These are phyloP conservation scores for Diaporthe sp. DNA, from an alignment of 2,329 filamentous ascomycete species.

Conservation along the genomic window DNA sequence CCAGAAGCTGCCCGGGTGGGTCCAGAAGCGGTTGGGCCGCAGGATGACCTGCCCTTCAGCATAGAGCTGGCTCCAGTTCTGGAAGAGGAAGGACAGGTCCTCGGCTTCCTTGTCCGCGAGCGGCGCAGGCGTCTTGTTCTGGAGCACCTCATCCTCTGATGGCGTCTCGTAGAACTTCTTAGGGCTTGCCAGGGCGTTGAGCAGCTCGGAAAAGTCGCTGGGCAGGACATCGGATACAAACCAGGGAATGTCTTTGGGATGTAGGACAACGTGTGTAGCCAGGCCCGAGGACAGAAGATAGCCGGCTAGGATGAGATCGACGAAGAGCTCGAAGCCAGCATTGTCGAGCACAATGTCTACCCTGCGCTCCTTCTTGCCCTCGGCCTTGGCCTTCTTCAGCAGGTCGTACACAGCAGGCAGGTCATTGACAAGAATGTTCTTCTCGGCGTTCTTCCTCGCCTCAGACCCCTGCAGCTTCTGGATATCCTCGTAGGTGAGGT, in stretches of 20 bases:
- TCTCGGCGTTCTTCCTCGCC: slow-evolving; percentile 86
- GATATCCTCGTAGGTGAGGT: slow-evolving; percentile 93
- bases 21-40: slow-evolving; percentile 93
- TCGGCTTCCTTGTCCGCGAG: slow-evolving; percentile 76
- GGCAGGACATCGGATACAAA: slow-evolving; percentile 97
- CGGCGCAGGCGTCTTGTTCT: slow-evolving; percentile 68
- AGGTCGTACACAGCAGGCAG: slow-evolving; percentile 59
- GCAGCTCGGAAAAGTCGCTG: slow-evolving; percentile 84
- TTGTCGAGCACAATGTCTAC: slow-evolving; percentile 98
- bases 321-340: slow-evolving; percentile 96
- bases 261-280: slow-evolving; percentile 87
- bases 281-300: slow-evolving; percentile 88
- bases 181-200: slow-evolving; percentile 83
- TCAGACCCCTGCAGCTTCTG: slow-evolving; percentile 94
- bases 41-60: slow-evolving; percentile 86
- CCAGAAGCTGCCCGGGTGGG: slow-evolving; percentile 89
- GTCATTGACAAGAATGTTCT: slow-evolving; percentile 94
- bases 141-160: slow-evolving; percentile 73
- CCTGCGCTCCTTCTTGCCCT: slow-evolving; percentile 69
- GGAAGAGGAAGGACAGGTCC: slow-evolving; percentile 82
- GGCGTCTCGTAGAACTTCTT: slow-evolving; percentile 82
- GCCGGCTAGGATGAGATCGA: slow-evolving; percentile 91
- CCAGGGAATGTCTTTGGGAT: slow-evolving; percentile 97
- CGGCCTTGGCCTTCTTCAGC: slow-evolving; percentile 44
- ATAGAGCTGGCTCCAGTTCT: slow-evolving; percentile 84